Percentiles rank a stretch among this genome's conserved stretches.
phyloP scores from a whole-genome alignment of 2,329 filamentous ascomycete genomes.

The Diaporthe velutina region DNA sequence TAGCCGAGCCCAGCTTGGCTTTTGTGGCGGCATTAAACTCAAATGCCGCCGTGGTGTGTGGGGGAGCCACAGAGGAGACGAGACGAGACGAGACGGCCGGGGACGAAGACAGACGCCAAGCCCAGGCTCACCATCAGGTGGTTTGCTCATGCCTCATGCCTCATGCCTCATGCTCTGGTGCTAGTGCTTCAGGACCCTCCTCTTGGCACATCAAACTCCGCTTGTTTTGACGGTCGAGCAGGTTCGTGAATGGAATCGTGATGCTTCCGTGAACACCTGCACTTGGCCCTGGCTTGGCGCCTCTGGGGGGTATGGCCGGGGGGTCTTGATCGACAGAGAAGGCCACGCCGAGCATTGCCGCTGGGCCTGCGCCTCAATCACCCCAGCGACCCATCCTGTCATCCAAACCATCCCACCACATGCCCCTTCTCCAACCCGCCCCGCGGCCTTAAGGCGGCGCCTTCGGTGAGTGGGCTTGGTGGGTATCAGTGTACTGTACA shows the following conservation, averaged over 20 bases:
- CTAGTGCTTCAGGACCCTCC: conserved; percentile 23
- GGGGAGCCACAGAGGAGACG: background rate
- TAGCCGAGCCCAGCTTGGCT: conserved; percentile 11
- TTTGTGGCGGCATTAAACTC: conserved; percentile 22
- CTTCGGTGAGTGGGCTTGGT: background rate
- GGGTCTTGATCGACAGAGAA: conserved; percentile 11
- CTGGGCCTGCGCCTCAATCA: conserved; percentile 21
- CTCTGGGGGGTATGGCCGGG: background rate
- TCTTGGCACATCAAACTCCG: conserved; percentile 32
- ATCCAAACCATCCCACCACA: background rate
- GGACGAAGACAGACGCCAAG: background rate
- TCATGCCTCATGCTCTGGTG: conserved; percentile 12
- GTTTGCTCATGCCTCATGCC: conserved; percentile 13
- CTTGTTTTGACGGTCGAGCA: conserved; percentile 14
- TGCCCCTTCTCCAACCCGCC: background rate
- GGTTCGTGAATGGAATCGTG: conserved; percentile 22
- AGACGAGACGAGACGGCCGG: conserved; percentile 22
- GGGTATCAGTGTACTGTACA: conserved; percentile 8
- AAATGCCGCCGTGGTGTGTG: conserved; percentile 3
- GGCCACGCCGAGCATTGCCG: conserved; percentile 25
- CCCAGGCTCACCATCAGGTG: conserved; percentile 14
- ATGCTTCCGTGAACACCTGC: conserved; percentile 21
- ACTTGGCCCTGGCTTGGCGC: conserved; percentile 25
- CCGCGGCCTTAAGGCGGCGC: background rate
- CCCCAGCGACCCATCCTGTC: conserved; percentile 1